Evolutionary conservation across 768 basidiomycete species (phyloP).

Genomic region (Austroboletus eburneus): DNA sequence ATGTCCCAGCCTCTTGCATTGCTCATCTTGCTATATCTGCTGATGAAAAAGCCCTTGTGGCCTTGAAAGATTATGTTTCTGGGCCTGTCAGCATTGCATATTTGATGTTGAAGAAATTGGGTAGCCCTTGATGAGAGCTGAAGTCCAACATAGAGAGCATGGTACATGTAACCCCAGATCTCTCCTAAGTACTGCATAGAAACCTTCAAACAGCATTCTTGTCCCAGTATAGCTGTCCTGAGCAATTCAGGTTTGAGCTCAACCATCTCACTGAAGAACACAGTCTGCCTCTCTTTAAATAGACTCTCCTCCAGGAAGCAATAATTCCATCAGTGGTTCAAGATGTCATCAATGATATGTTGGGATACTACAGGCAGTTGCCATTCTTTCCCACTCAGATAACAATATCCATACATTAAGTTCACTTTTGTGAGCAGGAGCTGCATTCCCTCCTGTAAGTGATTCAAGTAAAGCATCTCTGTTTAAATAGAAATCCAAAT

Average conservation of each 20-base stretch:
- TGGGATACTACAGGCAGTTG: background rate
- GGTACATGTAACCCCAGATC: too few relatives aligned
- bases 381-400: background rate
- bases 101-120: too few relatives aligned
- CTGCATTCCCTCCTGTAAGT: background rate
- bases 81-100: background rate
- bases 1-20: background rate
- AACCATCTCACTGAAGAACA: too few relatives aligned
- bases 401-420: background rate
- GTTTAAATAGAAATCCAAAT: background rate
- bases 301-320: background rate
- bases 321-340: background rate
- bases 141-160: too few relatives aligned
- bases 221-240: too few relatives aligned
- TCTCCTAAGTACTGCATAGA: too few relatives aligned
- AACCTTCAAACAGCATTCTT: too few relatives aligned
- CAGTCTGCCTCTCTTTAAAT: too few relatives aligned
- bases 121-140: too few relatives aligned
- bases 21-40: conserved; percentile 7
- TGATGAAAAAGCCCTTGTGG: background rate
- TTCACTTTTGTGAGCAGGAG: background rate
- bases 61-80: conserved; percentile 7
- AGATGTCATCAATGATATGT: background rate
- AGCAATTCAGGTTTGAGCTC: too few relatives aligned
- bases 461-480: background rate